phyloP scores from a whole-genome alignment of 1,284 basidiomycete genomes.

The Trametes hirsuta region DNA sequence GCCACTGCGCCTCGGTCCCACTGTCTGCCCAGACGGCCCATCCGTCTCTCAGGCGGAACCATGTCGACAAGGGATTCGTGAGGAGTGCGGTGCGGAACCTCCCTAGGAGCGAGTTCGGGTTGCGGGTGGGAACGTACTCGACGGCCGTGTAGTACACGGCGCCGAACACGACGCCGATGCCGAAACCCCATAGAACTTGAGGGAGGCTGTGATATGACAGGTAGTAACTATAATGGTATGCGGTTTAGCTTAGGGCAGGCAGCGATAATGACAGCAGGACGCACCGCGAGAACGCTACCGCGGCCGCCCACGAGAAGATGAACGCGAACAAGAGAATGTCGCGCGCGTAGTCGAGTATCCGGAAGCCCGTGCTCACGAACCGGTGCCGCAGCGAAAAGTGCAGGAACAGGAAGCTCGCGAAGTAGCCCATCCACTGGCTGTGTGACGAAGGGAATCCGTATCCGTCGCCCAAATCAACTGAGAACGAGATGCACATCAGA shows the following conservation, averaged over 20 bases:
- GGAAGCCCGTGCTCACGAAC: conserved; percentile 57
- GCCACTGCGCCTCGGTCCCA: conserved; percentile 69
- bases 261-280: conserved; percentile 13
- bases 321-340: conserved; percentile 51
- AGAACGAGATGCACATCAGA: background rate
- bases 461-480: conserved; percentile 68
- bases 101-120: conserved; percentile 58
- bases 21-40: conserved; percentile 81
- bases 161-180: conserved; percentile 67
- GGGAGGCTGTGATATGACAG: conserved; percentile 73
- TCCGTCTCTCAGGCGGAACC: conserved; percentile 77
- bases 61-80: conserved; percentile 59
- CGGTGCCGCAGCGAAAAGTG: conserved; percentile 76
- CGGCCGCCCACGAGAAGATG: conserved; percentile 56
- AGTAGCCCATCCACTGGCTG: conserved; percentile 89
- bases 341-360: conserved; percentile 53
- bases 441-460: conserved; percentile 91
- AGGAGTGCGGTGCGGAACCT: conserved; percentile 53
- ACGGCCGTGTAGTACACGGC: conserved; percentile 57
- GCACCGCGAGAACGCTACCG: conserved; percentile 83
- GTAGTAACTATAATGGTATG: conserved; percentile 51
- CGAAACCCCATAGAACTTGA: conserved; percentile 77
- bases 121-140: conserved; percentile 60
- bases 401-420: conserved; percentile 73
- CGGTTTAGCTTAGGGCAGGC: background rate